Base-by-base conservation (phyloP, 192 early-diverging fungal species). In the Coemansia sp. region DNA sequence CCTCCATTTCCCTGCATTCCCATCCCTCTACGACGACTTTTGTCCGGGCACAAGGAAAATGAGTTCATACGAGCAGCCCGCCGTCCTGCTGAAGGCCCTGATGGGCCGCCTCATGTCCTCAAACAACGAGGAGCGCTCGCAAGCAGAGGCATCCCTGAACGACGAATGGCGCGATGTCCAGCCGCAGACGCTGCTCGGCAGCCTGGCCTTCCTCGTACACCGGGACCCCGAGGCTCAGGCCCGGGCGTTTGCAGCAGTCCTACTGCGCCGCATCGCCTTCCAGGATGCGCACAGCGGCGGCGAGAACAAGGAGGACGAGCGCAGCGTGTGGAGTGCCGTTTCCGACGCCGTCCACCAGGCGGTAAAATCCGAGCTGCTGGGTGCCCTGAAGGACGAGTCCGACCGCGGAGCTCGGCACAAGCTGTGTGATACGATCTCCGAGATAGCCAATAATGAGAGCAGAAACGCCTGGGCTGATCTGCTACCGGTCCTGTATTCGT, bases 371-470 rank as follows among this genome's bases (percentile, higher is more conserved):
- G 81, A 85, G 53, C 81, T 99, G 14, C 65, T 99, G 42, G 69
- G 80, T 14, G 81, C 91, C 16, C 78, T 99, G 27, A 72, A 78
- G 18, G 74, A 80, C 36, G 95, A 98, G 65, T 67, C 71, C 17
- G 83, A 82, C 44, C 59, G 72, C 48, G 70, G 72, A 9, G 84
- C 89, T 19, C 82, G 93, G 32, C 85, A 93, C 67, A 99, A 97
- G 76, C 77, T 98, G 37, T 90, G 86, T 61, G 95, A 98, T 66
- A 88, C 92, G 18, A 86, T 96, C 60, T 73, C 94, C 12, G 92
- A 98, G 56, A 78, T 99, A 36, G 82, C 86, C 51, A 82, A 81
- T 58, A 38, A 67, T 53, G 57, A 65, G 42, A 57, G 68, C 65
- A 60, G 75, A 8, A 35, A 56, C 36, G 43, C 46, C 31, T 98